Conservation (phyloP, 2,329 filamentous ascomycete genomes). For the Fusarium nelsonii region DNA sequence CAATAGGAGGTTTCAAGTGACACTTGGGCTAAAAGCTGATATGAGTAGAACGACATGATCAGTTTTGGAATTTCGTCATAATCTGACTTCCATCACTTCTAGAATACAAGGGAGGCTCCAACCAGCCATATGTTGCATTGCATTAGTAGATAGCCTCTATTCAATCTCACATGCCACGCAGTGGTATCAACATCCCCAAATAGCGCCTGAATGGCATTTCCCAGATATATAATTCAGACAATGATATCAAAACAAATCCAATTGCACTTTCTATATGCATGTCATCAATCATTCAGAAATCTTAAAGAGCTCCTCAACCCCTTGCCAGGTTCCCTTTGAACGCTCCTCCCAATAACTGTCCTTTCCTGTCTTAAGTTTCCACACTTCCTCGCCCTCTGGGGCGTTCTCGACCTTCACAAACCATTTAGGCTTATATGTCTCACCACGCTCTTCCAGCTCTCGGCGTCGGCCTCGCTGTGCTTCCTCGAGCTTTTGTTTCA, state of each 20-base stretch:
- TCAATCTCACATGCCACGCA: neutral
- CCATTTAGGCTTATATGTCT: constrained; percentile 82
- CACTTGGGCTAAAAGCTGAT: neutral
- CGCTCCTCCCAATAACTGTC: constrained; percentile 96
- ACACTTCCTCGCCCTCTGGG: constrained; percentile 73
- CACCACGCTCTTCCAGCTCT: constrained; percentile 79
- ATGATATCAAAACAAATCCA: constrained; percentile 30
- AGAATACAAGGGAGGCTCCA: constrained; percentile 7
- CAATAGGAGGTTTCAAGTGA: constrained; percentile 37
- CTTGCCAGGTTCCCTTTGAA: constrained; percentile 73
- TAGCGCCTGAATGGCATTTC: neutral
- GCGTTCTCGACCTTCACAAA: constrained; percentile 78
- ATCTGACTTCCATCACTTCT: neutral
- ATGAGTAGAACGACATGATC: neutral
- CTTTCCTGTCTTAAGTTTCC: constrained; percentile 82
- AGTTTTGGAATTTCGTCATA: neutral
- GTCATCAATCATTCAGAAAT: constrained; percentile 41
- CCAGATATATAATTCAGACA: constrained; percentile 10
- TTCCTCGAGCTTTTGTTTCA: constrained; percentile 89
- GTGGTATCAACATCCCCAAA: neutral
- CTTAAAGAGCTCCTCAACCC: constrained; percentile 64
- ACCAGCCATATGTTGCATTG: constrained; percentile 4
- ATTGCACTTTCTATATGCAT: constrained; percentile 23
- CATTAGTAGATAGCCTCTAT: neutral
- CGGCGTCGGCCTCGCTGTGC: constrained; percentile 80